phyloP scores from a whole-genome alignment of 108 stramenopile species.

The Nitzschia sp. region DNA sequence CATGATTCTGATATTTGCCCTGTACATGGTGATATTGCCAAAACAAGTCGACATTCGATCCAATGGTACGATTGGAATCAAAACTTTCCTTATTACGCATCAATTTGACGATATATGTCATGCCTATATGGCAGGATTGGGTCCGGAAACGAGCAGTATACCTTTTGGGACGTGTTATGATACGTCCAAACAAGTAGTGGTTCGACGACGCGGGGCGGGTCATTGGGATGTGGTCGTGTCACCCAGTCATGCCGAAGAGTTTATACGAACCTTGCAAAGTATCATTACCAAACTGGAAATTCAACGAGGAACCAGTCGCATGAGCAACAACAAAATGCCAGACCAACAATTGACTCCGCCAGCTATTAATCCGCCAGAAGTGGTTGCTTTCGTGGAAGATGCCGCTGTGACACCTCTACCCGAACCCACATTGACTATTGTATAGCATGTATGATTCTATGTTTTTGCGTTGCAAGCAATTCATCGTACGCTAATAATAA shows the following conservation, averaged over 20 bases:
- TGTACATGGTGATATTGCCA: constrained; percentile 30
- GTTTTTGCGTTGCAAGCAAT: too few relatives aligned
- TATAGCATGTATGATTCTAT: too few relatives aligned
- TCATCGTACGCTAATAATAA: too few relatives aligned
- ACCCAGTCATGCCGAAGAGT: constrained; percentile 20
- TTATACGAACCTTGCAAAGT: constrained; percentile 17
- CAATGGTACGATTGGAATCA: constrained; percentile 36
- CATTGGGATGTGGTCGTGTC: constrained; percentile 33
- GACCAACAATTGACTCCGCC: too few relatives aligned
- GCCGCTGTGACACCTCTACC: too few relatives aligned
- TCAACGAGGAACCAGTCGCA: background rate
- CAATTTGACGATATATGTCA: constrained; percentile 24
- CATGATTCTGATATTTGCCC: constrained; percentile 10
- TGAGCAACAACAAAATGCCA: background rate
- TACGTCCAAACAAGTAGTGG: background rate
- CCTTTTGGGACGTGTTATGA: constrained; percentile 22
- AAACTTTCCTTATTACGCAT: constrained; percentile 29
- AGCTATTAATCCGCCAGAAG: too few relatives aligned
- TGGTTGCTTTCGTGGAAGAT: too few relatives aligned
- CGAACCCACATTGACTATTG: too few relatives aligned
- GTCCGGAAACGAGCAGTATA: background rate
- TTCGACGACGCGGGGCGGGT: constrained; percentile 12
- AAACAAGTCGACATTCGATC: constrained; percentile 32
- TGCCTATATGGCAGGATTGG: constrained; percentile 8
- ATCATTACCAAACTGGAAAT: constrained; percentile 4